phyloP scores from a whole-genome alignment of 2,329 filamentous ascomycete species.

The Sarocladium strictum region DNA sequence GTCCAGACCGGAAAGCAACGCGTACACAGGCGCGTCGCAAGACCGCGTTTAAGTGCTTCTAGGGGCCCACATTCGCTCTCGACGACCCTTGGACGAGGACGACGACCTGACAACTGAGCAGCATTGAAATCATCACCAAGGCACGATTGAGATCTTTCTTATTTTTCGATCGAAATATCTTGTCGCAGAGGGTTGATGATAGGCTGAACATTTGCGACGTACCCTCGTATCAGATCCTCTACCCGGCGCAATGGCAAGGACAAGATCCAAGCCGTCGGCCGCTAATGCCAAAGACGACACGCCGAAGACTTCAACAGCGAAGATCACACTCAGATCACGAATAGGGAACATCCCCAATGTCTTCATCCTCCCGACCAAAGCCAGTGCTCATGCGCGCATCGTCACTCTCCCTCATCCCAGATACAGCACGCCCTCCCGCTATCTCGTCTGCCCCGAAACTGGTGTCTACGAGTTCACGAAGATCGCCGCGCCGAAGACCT shows the following conservation, averaged over 20 bases:
- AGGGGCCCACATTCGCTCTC: slow-evolving; percentile 1
- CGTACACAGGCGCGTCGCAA: neutral
- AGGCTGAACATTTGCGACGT: neutral
- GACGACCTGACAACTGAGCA: neutral
- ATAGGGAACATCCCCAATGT: slow-evolving; percentile 43
- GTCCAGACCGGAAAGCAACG: neutral
- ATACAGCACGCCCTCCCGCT: slow-evolving; percentile 48
- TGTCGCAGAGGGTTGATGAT: too few species aligned
- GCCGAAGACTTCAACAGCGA: slow-evolving; percentile 26
- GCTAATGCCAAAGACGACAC: slow-evolving; percentile 11
- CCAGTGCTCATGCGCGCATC: slow-evolving; percentile 48
- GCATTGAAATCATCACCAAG: too few species aligned
- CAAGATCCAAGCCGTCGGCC: slow-evolving; percentile 35
- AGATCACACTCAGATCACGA: slow-evolving; percentile 34
- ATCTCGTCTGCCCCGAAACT: slow-evolving; percentile 54
- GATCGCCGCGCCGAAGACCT: slow-evolving; percentile 45
- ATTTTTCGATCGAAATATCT: too few species aligned
- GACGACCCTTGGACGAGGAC: neutral
- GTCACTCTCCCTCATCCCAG: slow-evolving; percentile 56
- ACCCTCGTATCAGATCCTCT: neutral
- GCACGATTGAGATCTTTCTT: too few species aligned
- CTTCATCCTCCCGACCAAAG: slow-evolving; percentile 55
- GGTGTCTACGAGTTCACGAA: slow-evolving; percentile 62
- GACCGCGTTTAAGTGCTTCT: slow-evolving; percentile 7
- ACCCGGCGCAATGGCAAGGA: slow-evolving; percentile 40